Percentiles rank a stretch among this genome's conserved stretches.
Evolutionary conservation across 2,329 filamentous ascomycete genomes (phyloP).

Genomic region (Stachybotrys chartarum): DNA sequence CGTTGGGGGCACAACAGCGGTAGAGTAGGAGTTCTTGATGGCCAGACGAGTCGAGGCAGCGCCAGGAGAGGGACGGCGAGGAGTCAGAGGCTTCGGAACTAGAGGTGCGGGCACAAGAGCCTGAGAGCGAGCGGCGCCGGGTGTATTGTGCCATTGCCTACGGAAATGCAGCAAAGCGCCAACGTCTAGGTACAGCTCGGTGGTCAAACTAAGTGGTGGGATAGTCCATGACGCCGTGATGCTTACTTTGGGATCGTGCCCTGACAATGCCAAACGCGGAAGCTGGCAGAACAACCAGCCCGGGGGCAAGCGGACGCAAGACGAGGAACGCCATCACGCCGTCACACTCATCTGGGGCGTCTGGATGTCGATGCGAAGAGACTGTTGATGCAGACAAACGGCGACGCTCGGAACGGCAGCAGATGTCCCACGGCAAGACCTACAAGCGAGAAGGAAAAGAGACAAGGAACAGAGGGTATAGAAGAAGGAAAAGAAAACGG

Average conservation of each 20-base stretch:
- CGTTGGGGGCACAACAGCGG: slow-evolving; percentile 31
- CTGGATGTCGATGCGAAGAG: background rate
- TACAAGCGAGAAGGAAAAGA: background rate
- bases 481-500: background rate
- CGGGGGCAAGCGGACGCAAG: slow-evolving; percentile 22
- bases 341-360: slow-evolving; percentile 19
- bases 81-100: slow-evolving; percentile 23
- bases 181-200: slow-evolving; percentile 7
- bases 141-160: slow-evolving; percentile 32
- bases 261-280: slow-evolving; percentile 18
- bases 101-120: slow-evolving; percentile 17
- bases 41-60: slow-evolving; percentile 14
- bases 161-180: slow-evolving; percentile 13
- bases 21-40: slow-evolving; percentile 27
- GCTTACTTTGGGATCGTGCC: slow-evolving; percentile 15
- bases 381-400: background rate
- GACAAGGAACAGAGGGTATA: background rate
- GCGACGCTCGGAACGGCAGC: too few relatives aligned
- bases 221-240: background rate
- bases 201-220: slow-evolving; percentile 4
- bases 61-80: slow-evolving; percentile 32
- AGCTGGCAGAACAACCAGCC: slow-evolving; percentile 11
- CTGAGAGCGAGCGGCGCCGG: slow-evolving; percentile 17
- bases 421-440: too few relatives aligned
- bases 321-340: slow-evolving; percentile 25